A percentile compares a stretch with the other conserved stretches of the same genome.
These are phyloP conservation scores for Malassezia nana DNA, from an alignment of 1,284 basidiomycete genomes.

Conservation along the genomic window DNA sequence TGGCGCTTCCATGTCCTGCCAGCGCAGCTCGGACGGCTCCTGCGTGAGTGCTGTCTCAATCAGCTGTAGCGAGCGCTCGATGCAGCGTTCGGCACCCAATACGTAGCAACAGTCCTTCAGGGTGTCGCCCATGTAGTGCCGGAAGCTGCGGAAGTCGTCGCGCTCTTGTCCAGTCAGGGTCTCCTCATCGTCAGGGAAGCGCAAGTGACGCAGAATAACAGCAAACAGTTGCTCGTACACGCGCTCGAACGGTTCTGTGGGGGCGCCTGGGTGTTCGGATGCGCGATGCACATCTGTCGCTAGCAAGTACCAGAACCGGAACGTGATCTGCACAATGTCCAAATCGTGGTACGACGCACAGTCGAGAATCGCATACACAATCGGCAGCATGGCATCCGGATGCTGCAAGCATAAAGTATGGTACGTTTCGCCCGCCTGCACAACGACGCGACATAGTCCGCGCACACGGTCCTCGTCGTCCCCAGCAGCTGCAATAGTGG, in stretches of 20 bases:
- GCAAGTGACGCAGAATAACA: slow-evolving; percentile 80
- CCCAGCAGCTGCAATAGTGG: slow-evolving; percentile 26
- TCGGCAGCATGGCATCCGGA: slow-evolving; percentile 76
- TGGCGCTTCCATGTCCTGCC: slow-evolving; percentile 97
- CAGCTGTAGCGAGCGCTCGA: slow-evolving; percentile 69
- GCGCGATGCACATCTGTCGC: slow-evolving; percentile 23
- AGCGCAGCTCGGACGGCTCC: slow-evolving; percentile 51
- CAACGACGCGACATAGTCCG: slow-evolving; percentile 81
- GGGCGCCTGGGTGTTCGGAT: slow-evolving; percentile 18
- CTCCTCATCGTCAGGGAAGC: slow-evolving; percentile 67
- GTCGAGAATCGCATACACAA: slow-evolving; percentile 86
- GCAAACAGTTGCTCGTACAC: slow-evolving; percentile 74
- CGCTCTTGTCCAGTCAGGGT: slow-evolving; percentile 70
- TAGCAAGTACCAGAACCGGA: slow-evolving; percentile 89
- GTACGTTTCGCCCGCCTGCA: slow-evolving; percentile 93
- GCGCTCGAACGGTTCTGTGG: slow-evolving; percentile 57
- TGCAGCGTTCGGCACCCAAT: slow-evolving; percentile 73
- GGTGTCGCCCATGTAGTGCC: slow-evolving; percentile 97
- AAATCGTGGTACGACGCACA: slow-evolving; percentile 87
- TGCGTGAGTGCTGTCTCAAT: slow-evolving; percentile 61
- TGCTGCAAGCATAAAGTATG: slow-evolving; percentile 79
- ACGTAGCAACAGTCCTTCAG: slow-evolving; percentile 97
- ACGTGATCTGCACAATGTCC: slow-evolving; percentile 94
- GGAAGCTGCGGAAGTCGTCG: slow-evolving; percentile 86
- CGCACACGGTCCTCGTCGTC: slow-evolving; percentile 75